phyloP scores from a whole-genome alignment of 2,329 filamentous ascomycete species.

The Karstenula rhodostoma region DNA sequence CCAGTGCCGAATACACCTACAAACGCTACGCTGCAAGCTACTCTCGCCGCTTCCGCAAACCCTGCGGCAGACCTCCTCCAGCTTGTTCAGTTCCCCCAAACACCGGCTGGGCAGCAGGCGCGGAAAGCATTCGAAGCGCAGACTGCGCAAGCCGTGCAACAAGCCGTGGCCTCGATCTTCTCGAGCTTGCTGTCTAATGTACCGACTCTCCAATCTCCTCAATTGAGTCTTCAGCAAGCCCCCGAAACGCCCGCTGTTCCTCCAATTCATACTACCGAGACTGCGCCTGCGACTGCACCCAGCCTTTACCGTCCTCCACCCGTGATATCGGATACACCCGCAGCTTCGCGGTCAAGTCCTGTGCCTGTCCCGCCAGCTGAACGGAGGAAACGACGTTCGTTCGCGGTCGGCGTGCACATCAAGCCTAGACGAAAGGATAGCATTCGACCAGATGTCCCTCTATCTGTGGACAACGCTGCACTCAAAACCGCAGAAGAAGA shows the following conservation, averaged over 20 bases:
- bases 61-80: conserved; percentile 32
- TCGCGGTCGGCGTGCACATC: conserved; percentile 2
- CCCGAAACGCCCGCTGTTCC: conserved; percentile 19
- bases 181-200: conserved; percentile 24
- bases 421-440: not conserved
- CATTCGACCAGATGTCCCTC: not conserved
- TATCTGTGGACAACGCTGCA: not conserved
- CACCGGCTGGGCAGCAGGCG: conserved; percentile 38
- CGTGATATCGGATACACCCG: conserved; percentile 4
- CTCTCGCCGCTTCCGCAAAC: conserved; percentile 24
- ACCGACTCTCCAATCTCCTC: conserved; percentile 16
- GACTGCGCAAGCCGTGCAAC: conserved; percentile 35
- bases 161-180: conserved; percentile 34
- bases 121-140: conserved; percentile 37
- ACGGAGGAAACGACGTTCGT: conserved; percentile 5
- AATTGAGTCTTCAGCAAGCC: conserved; percentile 10
- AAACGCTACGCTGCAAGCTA: not conserved
- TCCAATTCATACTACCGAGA: conserved; percentile 15
- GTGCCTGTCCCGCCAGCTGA: conserved; percentile 4
- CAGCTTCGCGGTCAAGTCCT: conserved; percentile 23
- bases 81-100: conserved; percentile 39
- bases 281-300: conserved; percentile 36
- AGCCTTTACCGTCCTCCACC: conserved; percentile 39
- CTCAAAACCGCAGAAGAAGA: not conserved
- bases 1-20: conserved; percentile 2